Evolutionary conservation across 2,329 filamentous ascomycete genomes (phyloP), one percentile per base, ranked within the genome.

Genomic region (Alternaria ethzedia): DNA sequence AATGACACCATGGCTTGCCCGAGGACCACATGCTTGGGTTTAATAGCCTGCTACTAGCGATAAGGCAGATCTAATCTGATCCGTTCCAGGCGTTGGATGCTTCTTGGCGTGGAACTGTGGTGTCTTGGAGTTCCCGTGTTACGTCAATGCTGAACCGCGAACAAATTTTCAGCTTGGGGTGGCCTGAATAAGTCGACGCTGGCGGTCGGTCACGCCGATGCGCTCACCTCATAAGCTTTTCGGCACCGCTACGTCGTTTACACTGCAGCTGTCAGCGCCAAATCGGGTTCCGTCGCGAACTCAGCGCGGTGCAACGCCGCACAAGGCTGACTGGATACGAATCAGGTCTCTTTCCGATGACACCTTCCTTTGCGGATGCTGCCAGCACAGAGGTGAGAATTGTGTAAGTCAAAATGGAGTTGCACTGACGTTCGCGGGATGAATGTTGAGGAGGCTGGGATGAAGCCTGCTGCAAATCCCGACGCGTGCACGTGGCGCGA

Each of bases 1-100:
- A 23, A 54, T 63, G 60, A 59, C 56, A 47, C 12, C 60, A 50
- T 54, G 49, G 56, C 49, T 30, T 43, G 20, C 49, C 49, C 23
- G 20, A 32, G 56, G 49, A 54, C 56, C 30, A 51, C 25, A n/a
- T 32, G 5, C 17, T 41, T 15, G 60, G 41, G 26, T 51, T 6
- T 2, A 46, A n/a, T 58, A 58, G 47, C 9, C n/a, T 12, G 23
- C 5, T 3, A 6, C 17, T 55, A 26, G 49, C 36, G 52, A 62
- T 55, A 45, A 57, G 50, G 11, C 23, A 13, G 44, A 67, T 67
- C 63, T 67, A 57, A 67, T 67, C 65, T 54, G 65, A 65, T 63
- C 23, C 17, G 8, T 9, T 5, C 12, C 13, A 17, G 45, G 25
- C 28, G 21, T n/a, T 44, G 13, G 41, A 15, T 8, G 10, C 8